phyloP scores from a whole-genome alignment of 2,329 filamentous ascomycete genomes.

The Colletotrichum sojae region DNA sequence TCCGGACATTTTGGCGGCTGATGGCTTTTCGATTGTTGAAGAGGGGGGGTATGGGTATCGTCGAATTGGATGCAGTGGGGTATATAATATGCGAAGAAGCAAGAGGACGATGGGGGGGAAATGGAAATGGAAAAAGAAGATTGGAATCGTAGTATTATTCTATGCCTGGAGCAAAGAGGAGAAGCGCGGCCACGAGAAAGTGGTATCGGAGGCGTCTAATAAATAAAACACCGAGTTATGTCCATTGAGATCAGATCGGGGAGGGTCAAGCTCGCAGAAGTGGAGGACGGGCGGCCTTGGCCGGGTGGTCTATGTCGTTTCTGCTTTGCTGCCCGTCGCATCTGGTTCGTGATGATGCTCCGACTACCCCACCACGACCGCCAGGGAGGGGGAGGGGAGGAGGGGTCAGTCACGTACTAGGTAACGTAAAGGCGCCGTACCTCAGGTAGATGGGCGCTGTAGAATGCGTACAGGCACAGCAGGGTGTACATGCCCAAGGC shows the following conservation, averaged over 20 bases:
- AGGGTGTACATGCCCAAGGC: constrained; percentile 24
- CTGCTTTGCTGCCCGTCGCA: constrained; percentile 32
- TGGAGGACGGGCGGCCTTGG: constrained; percentile 39
- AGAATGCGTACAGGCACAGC: not conserved
- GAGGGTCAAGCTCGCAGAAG: constrained; percentile 29
- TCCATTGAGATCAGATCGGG: constrained; percentile 40
- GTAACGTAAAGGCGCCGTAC: not conserved
- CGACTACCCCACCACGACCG: constrained; percentile 31
- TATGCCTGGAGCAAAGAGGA: constrained; percentile 33
- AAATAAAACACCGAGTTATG: constrained; percentile 41
- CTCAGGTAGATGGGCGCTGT: not conserved
- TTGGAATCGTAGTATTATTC: constrained; percentile 30
- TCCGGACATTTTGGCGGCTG: constrained; percentile 69
- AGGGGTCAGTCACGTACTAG: not conserved
- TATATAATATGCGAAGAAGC: constrained; percentile 27
- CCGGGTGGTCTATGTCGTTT: constrained; percentile 2
- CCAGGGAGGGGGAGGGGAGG: not conserved
- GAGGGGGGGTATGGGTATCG: constrained; percentile 18
- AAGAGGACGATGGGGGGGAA: not conserved
- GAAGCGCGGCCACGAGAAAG: constrained; percentile 9
- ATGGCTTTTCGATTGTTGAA: constrained; percentile 7
- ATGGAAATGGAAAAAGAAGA: constrained; percentile 2
- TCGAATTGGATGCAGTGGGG: constrained; percentile 17
- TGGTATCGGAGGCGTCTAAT: constrained; percentile 36
- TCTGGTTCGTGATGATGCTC: constrained; percentile 36